Base-by-base conservation (phyloP, 2,329 filamentous ascomycete species). In the Arthrobotrys pseudoclavata region DNA sequence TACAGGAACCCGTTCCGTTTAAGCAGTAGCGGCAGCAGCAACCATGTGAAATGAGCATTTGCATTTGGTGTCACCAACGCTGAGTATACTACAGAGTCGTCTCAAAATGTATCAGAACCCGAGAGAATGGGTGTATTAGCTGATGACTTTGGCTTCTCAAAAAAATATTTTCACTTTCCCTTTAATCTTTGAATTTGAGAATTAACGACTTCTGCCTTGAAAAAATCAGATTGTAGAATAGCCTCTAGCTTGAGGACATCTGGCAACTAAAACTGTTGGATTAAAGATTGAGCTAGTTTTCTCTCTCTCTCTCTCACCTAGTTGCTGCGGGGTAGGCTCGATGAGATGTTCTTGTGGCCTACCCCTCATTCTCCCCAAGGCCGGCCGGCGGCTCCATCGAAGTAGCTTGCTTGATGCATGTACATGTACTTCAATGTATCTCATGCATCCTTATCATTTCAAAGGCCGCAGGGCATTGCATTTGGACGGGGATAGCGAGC, bases 261-360 rank as follows among this genome's bases (percentile, higher is more conserved):
- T 40, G 34, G 34, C 55, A 12, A 60, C 18, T n/a, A 60, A 24
- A 24, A 7, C 20, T 26, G 55, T 26, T 42, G 34, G 34, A 15
- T 12, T 12, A 15, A 34, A 60, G 31, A 20, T 26, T 24, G 34
- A 60, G 52, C 45, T 47, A 34, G 37, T 55, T n/a, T 22, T 37
- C 50, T 55, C 24, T 34, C 45, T 37, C 10, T 40, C 10, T 40
- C 10, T 42, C 4, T n/a, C 15, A 42, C 6, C 9, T 40, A 18
- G 10, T 22, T 22, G 52, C 69, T 67, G 69, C 69, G 69, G 69
- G 69, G 69, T 74, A 74, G 9, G 22, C 37, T 69, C 22, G 31
- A 45, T 20, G 40, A 29, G 15, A 26, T 6, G 22, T 26, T 15
- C 22, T 13, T 26, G 9, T 47, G 10, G 2, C 34, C 42, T 50